phyloP scores from a whole-genome alignment of 2,329 filamentous ascomycete genomes.

The Arthrobotrys musiformis region DNA sequence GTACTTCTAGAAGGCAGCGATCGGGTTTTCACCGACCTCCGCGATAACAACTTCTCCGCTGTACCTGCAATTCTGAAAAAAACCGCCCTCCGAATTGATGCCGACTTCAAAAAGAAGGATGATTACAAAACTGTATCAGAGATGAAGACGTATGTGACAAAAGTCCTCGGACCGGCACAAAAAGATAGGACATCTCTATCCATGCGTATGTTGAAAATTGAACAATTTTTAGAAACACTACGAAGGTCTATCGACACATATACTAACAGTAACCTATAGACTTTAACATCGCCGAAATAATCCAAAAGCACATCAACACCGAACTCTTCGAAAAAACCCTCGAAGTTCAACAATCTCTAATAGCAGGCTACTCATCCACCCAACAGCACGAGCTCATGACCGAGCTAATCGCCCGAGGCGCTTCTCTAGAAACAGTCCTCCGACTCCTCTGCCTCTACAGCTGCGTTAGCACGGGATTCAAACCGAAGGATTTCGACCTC shows the following conservation, averaged over 20 bases:
- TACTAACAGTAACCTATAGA: constrained; percentile 3
- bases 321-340: constrained; percentile 88
- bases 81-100: constrained; percentile 84
- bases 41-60: constrained; percentile 94
- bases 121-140: constrained; percentile 88
- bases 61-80: constrained; percentile 90
- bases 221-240: neutral
- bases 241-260: neutral
- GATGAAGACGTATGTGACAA: constrained; percentile 92
- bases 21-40: constrained; percentile 84
- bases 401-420: constrained; percentile 90
- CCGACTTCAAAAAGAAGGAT: constrained; percentile 88
- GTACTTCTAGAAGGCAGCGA: constrained; percentile 90
- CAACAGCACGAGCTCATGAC: constrained; percentile 91
- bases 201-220: constrained; percentile 60
- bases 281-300: constrained; percentile 79
- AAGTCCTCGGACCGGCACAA: constrained; percentile 72
- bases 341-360: constrained; percentile 88
- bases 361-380: constrained; percentile 86
- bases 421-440: constrained; percentile 81
- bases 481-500: constrained; percentile 85
- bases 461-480: constrained; percentile 86
- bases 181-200: constrained; percentile 50
- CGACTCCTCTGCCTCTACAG: constrained; percentile 91
- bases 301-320: constrained; percentile 89